These are phyloP conservation scores for Tanacetum coccineum DNA, from an alignment of 129 eudicot genomes.

Conservation along the genomic window DNA sequence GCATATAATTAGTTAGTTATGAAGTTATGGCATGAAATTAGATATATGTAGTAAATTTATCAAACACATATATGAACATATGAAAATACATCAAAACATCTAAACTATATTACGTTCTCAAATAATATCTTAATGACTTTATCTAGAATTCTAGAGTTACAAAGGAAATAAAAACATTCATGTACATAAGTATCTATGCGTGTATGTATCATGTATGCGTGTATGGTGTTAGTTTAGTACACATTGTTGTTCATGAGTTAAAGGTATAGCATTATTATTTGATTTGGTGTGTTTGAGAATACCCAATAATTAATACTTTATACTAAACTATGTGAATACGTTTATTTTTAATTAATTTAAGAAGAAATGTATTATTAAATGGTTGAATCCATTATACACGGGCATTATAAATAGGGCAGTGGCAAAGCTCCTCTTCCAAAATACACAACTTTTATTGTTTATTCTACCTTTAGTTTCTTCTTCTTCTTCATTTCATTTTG, in stretches of 20 bases:
- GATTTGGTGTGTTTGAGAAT: no score
- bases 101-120: no score
- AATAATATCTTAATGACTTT: no score
- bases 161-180: no score
- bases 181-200: no score
- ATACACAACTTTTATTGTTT: conserved; percentile 31
- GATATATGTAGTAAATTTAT: not conserved
- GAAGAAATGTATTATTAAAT: conserved; percentile 4
- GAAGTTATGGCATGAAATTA: not conserved
- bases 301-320: not conserved
- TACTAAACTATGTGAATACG: not conserved
- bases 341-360: conserved; percentile 15
- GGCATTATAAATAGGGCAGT: conserved; percentile 53
- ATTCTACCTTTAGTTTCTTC: conserved; percentile 18
- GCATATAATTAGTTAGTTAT: not conserved
- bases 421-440: conserved; percentile 49
- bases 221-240: no score
- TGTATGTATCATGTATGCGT: no score
- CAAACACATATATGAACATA: no score
- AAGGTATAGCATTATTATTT: no score
- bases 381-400: conserved; percentile 28
- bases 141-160: no score
- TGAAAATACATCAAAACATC: no score
- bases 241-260: no score
- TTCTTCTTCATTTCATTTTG: conserved; percentile 14